Evolutionary conservation across 306 rosid species (phyloP), one percentile per base, ranked within the genome.

Genomic region (Senna siamea): DNA sequence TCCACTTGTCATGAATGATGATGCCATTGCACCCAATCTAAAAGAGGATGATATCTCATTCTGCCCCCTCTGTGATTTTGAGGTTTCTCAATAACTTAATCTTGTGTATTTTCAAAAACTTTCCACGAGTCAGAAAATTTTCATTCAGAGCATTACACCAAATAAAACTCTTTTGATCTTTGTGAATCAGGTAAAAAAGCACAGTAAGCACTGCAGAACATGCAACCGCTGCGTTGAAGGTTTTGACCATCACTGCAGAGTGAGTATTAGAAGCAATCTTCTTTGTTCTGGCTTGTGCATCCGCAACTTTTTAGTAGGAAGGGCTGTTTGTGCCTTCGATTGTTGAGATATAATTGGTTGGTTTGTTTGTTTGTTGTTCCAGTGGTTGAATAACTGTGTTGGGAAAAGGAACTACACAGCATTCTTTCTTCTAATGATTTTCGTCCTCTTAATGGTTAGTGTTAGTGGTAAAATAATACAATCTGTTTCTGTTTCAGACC

Each of bases 321-420:
- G n/a, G 22, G 59, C 5, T 50, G 17, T 38, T 67, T 79, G 72
- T 7, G 38, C 19, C 50, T 76, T 72, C 48, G 48, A 9, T 58
- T 62, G 52, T 43, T 64, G 56, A 34, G 18, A 18, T 20, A 19
- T 46, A 40, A 17, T 37, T 37, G 40, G 40, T 50, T 70, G 66
- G 7, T 69, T 9, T 72, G 10, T 22, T 41, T 72, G 40, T 17
- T 35, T 35, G 9, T 60, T 55, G 63, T n/a, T 76, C 66, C 86
- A 94, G 99, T 94, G 97, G 99, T 72, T 94, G 83, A 94, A 94
- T 89, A 94, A 92, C 88, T 94, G 99, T 56, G 77, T 94, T 32
- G 99, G 99, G 18, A 94, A 92, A 79, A 92, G 66, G 84, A 94
- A 94, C 78, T 92, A 94, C 84, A 87, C 97, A 3, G 86, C 95